Evolutionary conservation across 495 filamentous ascomycete genomes (phyloP), one percentile per base, ranked within the genome.

Genomic region (Penicillium diatomitis): DNA sequence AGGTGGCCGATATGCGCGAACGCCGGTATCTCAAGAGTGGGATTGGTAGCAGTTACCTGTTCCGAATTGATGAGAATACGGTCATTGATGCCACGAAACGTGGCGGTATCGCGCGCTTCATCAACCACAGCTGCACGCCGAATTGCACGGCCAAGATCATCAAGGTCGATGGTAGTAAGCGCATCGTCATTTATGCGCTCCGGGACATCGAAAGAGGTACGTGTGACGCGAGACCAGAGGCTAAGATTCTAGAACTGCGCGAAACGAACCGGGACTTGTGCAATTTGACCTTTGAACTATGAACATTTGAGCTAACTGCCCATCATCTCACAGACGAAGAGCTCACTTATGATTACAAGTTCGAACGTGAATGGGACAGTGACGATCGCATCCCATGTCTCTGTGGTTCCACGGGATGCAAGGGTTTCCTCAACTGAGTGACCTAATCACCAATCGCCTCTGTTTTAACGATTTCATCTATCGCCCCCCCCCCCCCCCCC

Each of bases 61-160:
- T 99, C 76, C 83, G 92, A 44, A 97, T 99, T 60, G 90, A 96
- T 62, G 92, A 99, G 64, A 92, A 90, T 58, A 92, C 88, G 3
- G 90, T 99, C 58, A 88, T 99, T 50, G 92, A 99, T 65, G 92
- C 92, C 36, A 98, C 92, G 32, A 99, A 99, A 74, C 86, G 91
- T 67, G 92, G 92, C 32, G 94, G 92, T 12, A 97, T 99, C 70
- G 92, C 92, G 10, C 77, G 92, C 41, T 99, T 99, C 67, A 99
- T 99, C 75, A 99, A 99, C 64, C 92, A 99, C 64, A 91, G 87
- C 66, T 99, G 92, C 68, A 94, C 86, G 61, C 92, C 92, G 2
- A 97, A 97, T 63, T 99, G 92, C 67, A 99, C 92, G 41, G 92
- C 92, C 48, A 99, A 99, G 70, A 99, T 99, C 67, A 99, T 99